These are phyloP conservation scores for Tetracladium setigerum DNA, from an alignment of 495 filamentous ascomycete species.

Conservation along the genomic window DNA sequence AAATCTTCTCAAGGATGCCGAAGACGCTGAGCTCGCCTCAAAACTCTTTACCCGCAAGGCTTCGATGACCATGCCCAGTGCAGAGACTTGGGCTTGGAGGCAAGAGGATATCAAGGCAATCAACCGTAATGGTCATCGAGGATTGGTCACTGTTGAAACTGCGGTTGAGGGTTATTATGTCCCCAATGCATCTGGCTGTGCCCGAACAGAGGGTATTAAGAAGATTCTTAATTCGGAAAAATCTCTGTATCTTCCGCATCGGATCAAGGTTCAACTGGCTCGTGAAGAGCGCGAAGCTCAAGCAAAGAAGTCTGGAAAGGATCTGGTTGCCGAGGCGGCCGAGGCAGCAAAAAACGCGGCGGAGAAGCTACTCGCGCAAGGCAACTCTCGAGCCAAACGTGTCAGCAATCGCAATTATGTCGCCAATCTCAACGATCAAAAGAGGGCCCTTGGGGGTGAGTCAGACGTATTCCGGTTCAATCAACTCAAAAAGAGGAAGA, in stretches of 20 bases:
- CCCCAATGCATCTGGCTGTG: slow-evolving; percentile 72
- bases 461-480: slow-evolving; percentile 93
- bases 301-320: slow-evolving; percentile 62
- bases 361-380: slow-evolving; percentile 69
- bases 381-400: slow-evolving; percentile 77
- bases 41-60: neutral
- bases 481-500: slow-evolving; percentile 98
- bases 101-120: slow-evolving; percentile 84
- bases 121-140: slow-evolving; percentile 37
- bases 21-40: slow-evolving; percentile 48
- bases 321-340: slow-evolving; percentile 53
- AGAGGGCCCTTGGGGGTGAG: slow-evolving; percentile 77
- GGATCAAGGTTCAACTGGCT: slow-evolving; percentile 86
- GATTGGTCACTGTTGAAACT: slow-evolving; percentile 11
- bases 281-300: slow-evolving; percentile 80
- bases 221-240: slow-evolving; percentile 95
- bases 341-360: slow-evolving; percentile 69
- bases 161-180: slow-evolving; percentile 87
- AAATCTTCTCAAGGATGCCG: slow-evolving; percentile 68
- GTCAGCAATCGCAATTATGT: slow-evolving; percentile 91
- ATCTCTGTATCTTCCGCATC: slow-evolving; percentile 95
- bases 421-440: slow-evolving; percentile 90
- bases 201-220: slow-evolving; percentile 86
- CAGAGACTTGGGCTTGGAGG: slow-evolving; percentile 78
- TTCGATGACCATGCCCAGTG: slow-evolving; percentile 4